A percentile compares a stretch with the other conserved stretches of the same genome.
These are phyloP conservation scores for Thecaphora frezii DNA, from an alignment of 1,284 basidiomycete species.

Conservation along the genomic window DNA sequence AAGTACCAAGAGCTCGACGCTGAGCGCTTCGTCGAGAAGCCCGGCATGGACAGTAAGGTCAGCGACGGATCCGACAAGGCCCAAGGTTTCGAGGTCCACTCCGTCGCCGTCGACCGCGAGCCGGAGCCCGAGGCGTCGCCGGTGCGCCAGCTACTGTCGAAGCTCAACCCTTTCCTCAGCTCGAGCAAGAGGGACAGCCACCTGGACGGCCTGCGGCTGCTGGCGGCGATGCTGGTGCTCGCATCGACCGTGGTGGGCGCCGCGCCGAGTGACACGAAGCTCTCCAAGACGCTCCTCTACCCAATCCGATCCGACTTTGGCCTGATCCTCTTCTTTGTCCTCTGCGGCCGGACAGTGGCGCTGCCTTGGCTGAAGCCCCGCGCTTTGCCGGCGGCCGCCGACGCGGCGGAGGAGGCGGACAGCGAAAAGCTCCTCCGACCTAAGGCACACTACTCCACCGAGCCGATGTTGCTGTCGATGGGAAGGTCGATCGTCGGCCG, in stretches of 20 bases:
- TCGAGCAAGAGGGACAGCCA: conserved; percentile 3
- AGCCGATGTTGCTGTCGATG: too few relatives aligned
- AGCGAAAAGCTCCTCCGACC: conserved; percentile 10
- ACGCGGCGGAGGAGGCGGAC: conserved; percentile 20
- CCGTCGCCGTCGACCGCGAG: too few relatives aligned
- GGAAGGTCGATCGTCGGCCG: conserved; percentile 22
- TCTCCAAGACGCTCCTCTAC: conserved; percentile 31
- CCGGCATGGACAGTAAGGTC: too few relatives aligned
- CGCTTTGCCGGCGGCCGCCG: conserved; percentile 6
- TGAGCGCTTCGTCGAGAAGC: too few relatives aligned
- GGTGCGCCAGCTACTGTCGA: too few relatives aligned
- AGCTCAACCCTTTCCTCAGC: too few relatives aligned
- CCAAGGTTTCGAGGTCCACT: too few relatives aligned
- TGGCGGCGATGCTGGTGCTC: conserved; percentile 25
- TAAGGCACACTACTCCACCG: too few relatives aligned
- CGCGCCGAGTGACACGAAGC: conserved; percentile 10
- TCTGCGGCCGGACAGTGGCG: conserved; percentile 22
- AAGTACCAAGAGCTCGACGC: too few relatives aligned
- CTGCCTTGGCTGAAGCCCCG: conserved; percentile 18
- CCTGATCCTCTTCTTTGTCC: conserved; percentile 30
- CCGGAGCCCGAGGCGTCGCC: too few relatives aligned
- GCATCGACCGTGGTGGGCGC: conserved; percentile 22
- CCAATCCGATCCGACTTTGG: conserved; percentile 32
- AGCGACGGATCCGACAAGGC: too few relatives aligned
- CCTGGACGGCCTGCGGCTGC: conserved; percentile 25